These are phyloP conservation scores for Helicostylum pulchrum DNA, from an alignment of 192 early-diverging fungal genomes.

Conservation along the genomic window DNA sequence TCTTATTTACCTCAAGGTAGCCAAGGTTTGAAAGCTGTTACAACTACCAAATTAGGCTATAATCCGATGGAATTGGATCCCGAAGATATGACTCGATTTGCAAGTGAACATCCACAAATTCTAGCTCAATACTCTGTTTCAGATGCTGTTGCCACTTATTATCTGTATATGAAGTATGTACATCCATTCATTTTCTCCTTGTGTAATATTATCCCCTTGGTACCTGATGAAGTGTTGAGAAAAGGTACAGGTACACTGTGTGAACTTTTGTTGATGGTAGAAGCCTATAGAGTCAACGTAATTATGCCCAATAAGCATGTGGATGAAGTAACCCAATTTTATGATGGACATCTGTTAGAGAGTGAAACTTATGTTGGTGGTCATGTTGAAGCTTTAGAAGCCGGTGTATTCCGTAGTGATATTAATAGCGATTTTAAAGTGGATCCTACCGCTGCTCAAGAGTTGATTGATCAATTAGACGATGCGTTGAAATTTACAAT, in stretches of 20 bases:
- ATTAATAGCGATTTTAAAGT: slow-evolving; percentile 83
- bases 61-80: slow-evolving; percentile 98
- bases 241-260: slow-evolving; percentile 96
- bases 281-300: slow-evolving; percentile 83
- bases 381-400: slow-evolving; percentile 98
- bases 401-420: slow-evolving; percentile 95
- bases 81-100: slow-evolving; percentile 97
- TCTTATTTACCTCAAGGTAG: slow-evolving; percentile 95
- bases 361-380: slow-evolving; percentile 98
- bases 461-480: slow-evolving; percentile 89
- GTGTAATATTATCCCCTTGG: slow-evolving; percentile 98
- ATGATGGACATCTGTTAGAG: slow-evolving; percentile 87
- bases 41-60: slow-evolving; percentile 93
- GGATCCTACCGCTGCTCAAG: slow-evolving; percentile 70
- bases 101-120: slow-evolving; percentile 85
- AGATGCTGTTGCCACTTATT: slow-evolving; percentile 99
- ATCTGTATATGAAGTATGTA: slow-evolving; percentile 99
- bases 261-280: slow-evolving; percentile 94
- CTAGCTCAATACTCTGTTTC: slow-evolving; percentile 98
- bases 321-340: slow-evolving; percentile 74
- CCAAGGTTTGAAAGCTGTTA: slow-evolving; percentile 96
- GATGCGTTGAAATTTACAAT: slow-evolving; percentile 88
- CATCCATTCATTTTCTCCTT: slow-evolving; percentile 99
- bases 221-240: slow-evolving; percentile 94
- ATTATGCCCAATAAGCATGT: slow-evolving; percentile 97